Base-by-base conservation (phyloP, 257 asterid species). In the Parsonsia alboflavescens region DNA sequence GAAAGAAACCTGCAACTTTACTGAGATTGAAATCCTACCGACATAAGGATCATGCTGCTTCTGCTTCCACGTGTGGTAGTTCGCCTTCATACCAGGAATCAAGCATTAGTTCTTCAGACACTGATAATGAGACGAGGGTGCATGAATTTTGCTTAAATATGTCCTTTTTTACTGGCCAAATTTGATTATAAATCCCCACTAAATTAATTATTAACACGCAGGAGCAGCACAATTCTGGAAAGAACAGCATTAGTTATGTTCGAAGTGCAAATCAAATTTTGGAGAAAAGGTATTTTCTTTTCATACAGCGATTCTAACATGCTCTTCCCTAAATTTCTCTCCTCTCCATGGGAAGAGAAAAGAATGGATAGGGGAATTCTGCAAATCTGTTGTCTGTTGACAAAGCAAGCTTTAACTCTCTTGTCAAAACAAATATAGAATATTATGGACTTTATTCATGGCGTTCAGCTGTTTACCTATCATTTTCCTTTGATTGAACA, bases 1-100 rank as follows among this genome's bases (percentile, higher is more conserved):
- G 81, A 68, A 86, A 86, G 79, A 78, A 72, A 24, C 80, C 77
- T 67, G 63, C 86, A 21, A 80, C 95, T 24, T 76, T 88, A 78
- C 67, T 87, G 52, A 89, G 93, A 39, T 89, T 91, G 72, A 83
- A 85, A 66, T 87, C 96, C 50, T 80, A 86, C 36, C 89, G 88
- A 9, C 82, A 84, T 53, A 77, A 62, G 77, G 92, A 86, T 73
- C 75, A 78, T 61, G 46, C 86, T 42, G 52, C 52, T 48, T 70
- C 83, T 50, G 59, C 79, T 54, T 77, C 89, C 63, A 56, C 48
- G 74, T 73, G 84, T 71, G 65, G 39, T 78, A 82, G 89, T 75
- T 83, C 90, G 62, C 82, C 76, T 76, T 78, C 82, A 39, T 76
- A 52, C 69, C 61, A 54, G 70, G 88, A 82, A 73, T 82, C 77